Percentiles rank a stretch among this genome's conserved stretches.
Conservation (phyloP, 2,329 filamentous ascomycete genomes). For the Fusarium torulosum region DNA sequence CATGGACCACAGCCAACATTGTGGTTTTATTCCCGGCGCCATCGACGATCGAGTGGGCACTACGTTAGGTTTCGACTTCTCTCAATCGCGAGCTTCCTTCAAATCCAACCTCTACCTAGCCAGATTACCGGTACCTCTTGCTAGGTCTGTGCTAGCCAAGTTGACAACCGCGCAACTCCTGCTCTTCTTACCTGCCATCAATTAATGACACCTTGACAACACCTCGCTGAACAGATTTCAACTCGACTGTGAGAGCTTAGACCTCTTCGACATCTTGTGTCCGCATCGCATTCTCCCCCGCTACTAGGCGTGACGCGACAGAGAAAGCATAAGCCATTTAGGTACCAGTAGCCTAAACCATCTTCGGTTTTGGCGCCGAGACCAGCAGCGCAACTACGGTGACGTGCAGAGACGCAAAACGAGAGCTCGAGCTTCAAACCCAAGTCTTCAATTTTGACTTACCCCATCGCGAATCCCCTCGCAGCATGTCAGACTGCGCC, state of each 20-base stretch:
- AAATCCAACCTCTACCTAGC: conserved; percentile 27
- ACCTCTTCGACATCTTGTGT: conserved; percentile 20
- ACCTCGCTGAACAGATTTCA: conserved; percentile 12
- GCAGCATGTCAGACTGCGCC: conserved; percentile 48
- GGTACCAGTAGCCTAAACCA: conserved; percentile 18
- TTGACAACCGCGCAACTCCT: conserved; percentile 9
- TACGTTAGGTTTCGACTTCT: conserved; percentile 1
- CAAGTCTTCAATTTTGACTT: conserved; percentile 31
- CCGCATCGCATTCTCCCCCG: conserved; percentile 35
- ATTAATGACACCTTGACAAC: neutral
- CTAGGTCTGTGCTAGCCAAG: conserved; percentile 20
- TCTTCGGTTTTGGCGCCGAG: conserved; percentile 5
- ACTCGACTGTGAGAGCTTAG: conserved; percentile 25
- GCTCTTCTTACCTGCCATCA: conserved; percentile 1
- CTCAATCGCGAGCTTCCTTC: conserved; percentile 24
- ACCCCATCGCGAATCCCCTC: conserved; percentile 28
- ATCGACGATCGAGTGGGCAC: conserved; percentile 33
- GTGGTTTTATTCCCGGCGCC: conserved; percentile 13
- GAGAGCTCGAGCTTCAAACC: conserved; percentile 13
- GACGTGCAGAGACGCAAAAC: neutral
- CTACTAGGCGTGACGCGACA: conserved; percentile 33
- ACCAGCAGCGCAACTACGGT: conserved; percentile 2
- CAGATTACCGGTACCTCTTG: conserved; percentile 20
- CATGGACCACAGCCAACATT: conserved; percentile 30
- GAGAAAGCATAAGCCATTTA: conserved; percentile 20